Conservation (phyloP, 257 asterid genomes). For the Solanum chmielewskii region DNA sequence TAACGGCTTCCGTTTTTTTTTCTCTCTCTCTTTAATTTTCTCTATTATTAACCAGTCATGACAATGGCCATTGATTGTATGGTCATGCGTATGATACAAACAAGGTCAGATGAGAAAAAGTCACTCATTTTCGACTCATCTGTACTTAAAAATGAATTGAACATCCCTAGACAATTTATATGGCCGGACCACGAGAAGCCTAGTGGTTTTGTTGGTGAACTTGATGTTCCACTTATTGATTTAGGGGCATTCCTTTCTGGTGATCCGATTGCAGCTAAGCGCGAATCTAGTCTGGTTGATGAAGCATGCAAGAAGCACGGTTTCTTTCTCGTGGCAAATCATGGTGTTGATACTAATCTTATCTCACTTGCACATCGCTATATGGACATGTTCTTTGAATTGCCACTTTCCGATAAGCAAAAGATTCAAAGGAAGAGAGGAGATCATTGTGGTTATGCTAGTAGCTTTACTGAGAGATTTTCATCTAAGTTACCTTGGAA, state of each 20-base stretch:
- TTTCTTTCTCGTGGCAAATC: slow-evolving; percentile 1
- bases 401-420: background rate
- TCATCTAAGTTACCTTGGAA: slow-evolving; percentile 5
- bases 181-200: slow-evolving; percentile 8
- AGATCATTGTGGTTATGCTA: slow-evolving; percentile 6
- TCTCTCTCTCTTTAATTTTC: background rate
- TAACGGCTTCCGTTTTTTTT: background rate
- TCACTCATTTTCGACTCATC: background rate
- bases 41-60: background rate
- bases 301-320: slow-evolving; percentile 4
- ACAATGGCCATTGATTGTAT: background rate
- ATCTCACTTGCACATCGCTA: background rate
- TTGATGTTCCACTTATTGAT: background rate
- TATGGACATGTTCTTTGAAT: background rate
- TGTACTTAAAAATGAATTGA: background rate
- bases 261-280: background rate
- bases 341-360: background rate
- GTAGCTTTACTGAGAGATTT: slow-evolving; percentile 2
- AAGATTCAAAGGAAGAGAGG: slow-evolving; percentile 1
- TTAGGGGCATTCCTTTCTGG: background rate
- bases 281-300: background rate
- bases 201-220: background rate
- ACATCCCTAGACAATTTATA: slow-evolving; percentile 1
- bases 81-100: background rate
- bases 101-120: background rate